Evolutionary conservation across 1,284 basidiomycete species (phyloP).

Genomic region (Grifola frondosa): DNA sequence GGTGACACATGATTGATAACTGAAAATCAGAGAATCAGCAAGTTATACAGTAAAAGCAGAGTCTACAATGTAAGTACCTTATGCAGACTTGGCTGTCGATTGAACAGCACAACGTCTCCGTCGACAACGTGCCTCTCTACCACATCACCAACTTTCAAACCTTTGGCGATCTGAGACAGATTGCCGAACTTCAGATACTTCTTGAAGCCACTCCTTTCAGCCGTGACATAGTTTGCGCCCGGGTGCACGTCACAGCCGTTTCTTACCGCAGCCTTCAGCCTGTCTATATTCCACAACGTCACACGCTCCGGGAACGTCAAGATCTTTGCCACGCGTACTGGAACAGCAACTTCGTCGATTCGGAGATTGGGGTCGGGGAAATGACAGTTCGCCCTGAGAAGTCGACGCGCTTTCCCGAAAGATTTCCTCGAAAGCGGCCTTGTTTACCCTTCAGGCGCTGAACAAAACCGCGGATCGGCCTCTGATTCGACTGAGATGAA

Average conservation of each 20-base stretch:
- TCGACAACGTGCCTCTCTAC: conserved; percentile 95
- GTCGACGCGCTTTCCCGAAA: conserved; percentile 98
- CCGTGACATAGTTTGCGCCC: conserved; percentile 91
- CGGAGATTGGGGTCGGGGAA: conserved; percentile 97
- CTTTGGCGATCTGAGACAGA: conserved; percentile 70
- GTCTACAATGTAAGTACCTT: conserved; percentile 52
- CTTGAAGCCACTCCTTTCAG: conserved; percentile 75
- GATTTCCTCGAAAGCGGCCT: conserved; percentile 96
- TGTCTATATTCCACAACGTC: conserved; percentile 86
- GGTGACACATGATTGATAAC: conserved; percentile 98
- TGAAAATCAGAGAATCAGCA: conserved; percentile 44
- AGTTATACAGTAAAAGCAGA: not conserved
- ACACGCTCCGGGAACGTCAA: conserved; percentile 96
- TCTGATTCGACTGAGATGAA: conserved; percentile 77
- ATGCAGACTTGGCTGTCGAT: conserved; percentile 97
- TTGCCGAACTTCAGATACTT: conserved; percentile 85
- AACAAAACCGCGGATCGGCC: conserved; percentile 94
- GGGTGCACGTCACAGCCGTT: conserved; percentile 93
- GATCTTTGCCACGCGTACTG: conserved; percentile 94
- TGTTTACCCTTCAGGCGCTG: conserved; percentile 99
- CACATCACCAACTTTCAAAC: conserved; percentile 78
- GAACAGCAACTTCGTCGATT: conserved; percentile 98
- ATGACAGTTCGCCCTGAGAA: conserved; percentile 98
- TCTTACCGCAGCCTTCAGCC: conserved; percentile 73
- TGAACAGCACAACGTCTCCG: conserved; percentile 96